Percentiles rank a stretch among this genome's conserved stretches.
phyloP scores from a whole-genome alignment of 208 protist species.

The Crithidia brevicula region DNA sequence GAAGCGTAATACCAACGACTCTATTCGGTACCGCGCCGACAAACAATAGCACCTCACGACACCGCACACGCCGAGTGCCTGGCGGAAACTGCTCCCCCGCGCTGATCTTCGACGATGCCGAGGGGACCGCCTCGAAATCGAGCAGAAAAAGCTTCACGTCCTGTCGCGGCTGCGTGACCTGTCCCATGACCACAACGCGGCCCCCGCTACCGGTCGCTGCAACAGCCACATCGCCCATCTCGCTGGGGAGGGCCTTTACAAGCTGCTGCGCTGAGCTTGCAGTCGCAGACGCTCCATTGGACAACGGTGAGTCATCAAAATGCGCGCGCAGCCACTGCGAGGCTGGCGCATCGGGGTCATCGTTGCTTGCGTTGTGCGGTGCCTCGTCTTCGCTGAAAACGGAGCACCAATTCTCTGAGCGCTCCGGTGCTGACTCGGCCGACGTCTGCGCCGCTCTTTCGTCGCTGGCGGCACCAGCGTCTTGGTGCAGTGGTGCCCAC shows the following conservation, averaged over 20 bases:
- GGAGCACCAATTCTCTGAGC: constrained; percentile 17
- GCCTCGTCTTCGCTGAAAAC: constrained; percentile 8
- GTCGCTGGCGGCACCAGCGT: too few relatives aligned
- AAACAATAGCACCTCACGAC: constrained; percentile 40
- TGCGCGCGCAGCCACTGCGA: constrained; percentile 24
- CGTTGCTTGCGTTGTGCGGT: background rate
- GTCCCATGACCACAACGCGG: constrained; percentile 45
- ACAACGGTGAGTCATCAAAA: constrained; percentile 22
- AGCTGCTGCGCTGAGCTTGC: constrained; percentile 16
- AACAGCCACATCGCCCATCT: constrained; percentile 47
- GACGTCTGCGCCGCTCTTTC: background rate
- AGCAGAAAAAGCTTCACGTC: constrained; percentile 47
- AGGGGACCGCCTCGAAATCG: constrained; percentile 23
- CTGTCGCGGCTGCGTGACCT: constrained; percentile 32
- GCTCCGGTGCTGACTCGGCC: background rate
- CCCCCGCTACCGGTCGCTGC: constrained; percentile 27
- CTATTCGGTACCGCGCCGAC: constrained; percentile 48
- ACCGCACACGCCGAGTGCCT: constrained; percentile 36
- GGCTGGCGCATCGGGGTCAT: constrained; percentile 8
- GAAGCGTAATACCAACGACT: constrained; percentile 41
- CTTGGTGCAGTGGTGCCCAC: too few relatives aligned
- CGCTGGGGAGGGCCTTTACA: constrained; percentile 17
- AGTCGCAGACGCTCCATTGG: background rate
- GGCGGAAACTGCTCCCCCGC: constrained; percentile 25
- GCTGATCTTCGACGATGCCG: background rate